Evolutionary conservation across 225 moss, liverwort and hornwort species (phyloP).

Genomic region (Asterella californica): DNA sequence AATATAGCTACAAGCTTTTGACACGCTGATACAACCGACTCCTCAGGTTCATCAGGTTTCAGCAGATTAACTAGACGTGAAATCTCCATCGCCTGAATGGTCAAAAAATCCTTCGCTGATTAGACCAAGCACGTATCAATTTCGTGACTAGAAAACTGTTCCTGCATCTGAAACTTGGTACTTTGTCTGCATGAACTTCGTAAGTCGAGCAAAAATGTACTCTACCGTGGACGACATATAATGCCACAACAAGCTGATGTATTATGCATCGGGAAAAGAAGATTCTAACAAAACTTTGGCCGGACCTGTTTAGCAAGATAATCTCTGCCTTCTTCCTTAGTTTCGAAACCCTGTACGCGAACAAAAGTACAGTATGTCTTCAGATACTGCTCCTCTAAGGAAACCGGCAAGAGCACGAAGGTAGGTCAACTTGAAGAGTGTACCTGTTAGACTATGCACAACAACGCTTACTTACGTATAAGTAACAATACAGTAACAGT

Average conservation of each 20-base stretch:
- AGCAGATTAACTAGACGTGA: conserved; percentile 77
- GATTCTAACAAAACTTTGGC: neutral
- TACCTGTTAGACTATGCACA: neutral
- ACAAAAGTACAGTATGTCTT: neutral
- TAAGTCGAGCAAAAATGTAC: neutral
- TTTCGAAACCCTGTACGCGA: conserved; percentile 60
- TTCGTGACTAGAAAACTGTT: neutral
- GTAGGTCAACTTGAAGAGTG: neutral
- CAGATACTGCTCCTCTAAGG: neutral
- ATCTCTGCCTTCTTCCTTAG: conserved; percentile 75
- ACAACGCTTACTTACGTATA: neutral
- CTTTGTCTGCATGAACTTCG: neutral
- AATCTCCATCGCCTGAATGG: conserved; percentile 69
- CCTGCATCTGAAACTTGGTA: neutral
- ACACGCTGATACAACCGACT: conserved; percentile 68
- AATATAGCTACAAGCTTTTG: conserved; percentile 79
- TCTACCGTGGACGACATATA: neutral
- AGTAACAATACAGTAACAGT: neutral
- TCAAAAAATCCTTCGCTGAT: neutral
- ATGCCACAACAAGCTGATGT: neutral
- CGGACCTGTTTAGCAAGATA: conserved; percentile 87
- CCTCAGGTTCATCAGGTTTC: conserved; percentile 78
- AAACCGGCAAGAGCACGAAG: no score
- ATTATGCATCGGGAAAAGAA: neutral
- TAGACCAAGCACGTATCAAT: neutral